Evolutionary conservation across 2,329 filamentous ascomycete species (phyloP).

Genomic region (Cladophialophora carrionii): DNA sequence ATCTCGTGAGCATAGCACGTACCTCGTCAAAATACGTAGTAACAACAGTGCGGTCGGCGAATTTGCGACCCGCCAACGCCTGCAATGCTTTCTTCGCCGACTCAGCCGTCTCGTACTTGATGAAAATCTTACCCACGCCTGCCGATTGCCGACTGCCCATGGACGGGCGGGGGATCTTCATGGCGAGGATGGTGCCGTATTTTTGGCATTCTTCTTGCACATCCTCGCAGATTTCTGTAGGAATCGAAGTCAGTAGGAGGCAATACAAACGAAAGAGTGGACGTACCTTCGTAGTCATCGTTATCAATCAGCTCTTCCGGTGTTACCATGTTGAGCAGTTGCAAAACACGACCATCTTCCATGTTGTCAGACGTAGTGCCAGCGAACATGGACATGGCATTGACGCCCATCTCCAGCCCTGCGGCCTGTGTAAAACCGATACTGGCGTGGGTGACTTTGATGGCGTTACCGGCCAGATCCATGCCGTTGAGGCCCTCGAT

Average conservation of each 20-base stretch:
- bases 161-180: conserved; percentile 89
- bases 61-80: conserved; percentile 91
- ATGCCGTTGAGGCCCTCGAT: conserved; percentile 91
- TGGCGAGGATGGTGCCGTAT: conserved; percentile 79
- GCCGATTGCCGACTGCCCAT: conserved; percentile 80
- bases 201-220: conserved; percentile 91
- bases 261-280: conserved; percentile 2
- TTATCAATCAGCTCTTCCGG: conserved; percentile 90
- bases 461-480: conserved; percentile 82
- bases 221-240: conserved; percentile 90
- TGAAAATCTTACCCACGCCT: conserved; percentile 95
- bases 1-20: conserved; percentile 30
- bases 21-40: conserved; percentile 96
- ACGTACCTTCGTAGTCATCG: conserved; percentile 88
- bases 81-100: conserved; percentile 81
- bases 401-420: conserved; percentile 92
- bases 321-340: conserved; percentile 98
- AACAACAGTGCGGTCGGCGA: conserved; percentile 93
- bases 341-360: conserved; percentile 81
- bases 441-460: conserved; percentile 86
- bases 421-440: conserved; percentile 91
- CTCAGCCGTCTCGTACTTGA: conserved; percentile 83
- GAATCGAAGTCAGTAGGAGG: neutral
- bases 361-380: conserved; percentile 79
- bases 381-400: conserved; percentile 96